Base-by-base conservation (phyloP, 441 rosid genomes). In the Pelargonium citronellum region DNA sequence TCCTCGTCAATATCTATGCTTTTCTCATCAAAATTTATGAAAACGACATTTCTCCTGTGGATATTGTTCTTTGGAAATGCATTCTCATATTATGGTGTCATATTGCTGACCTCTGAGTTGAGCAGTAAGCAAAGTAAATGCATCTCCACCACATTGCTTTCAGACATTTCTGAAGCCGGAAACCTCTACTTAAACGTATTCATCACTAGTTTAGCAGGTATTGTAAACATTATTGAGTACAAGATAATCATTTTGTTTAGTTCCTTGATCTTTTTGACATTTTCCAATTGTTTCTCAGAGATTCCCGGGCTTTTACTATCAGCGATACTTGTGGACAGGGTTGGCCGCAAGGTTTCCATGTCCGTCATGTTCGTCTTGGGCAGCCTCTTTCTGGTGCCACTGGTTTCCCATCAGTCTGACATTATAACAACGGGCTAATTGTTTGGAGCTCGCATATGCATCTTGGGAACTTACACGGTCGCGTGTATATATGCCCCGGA, bases 21-120 rank as follows among this genome's bases (percentile, higher is more conserved):
- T 73, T 86, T 94, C 64, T 91, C 98, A 2, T 89, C 93, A 43
- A 75, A 78, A 65, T 79, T 94, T 75, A 46, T 74, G 13, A 84
- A 79, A 75, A 77, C 96, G 67, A 94, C 96, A 64, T 62, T 83
- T 72, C 96, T 94, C 51, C 77, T 91, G 66, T 94, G 97, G 99
- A 73, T 81, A 7, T 91, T 90, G 1, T 90, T 91, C 78, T 83
- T 91, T 66, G 99, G 99, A 66, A 94, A 87, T 76, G 89, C 93
- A 12, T 91, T 94, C 77, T 82, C 94, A 9, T 94, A 94, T 80
- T 94, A 94, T 46, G 97, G 96, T 47, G 83, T 94, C 22, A 96
- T 90, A 24, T 80, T 91, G 82, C 87, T 94, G 77, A 91, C 99
- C 72, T 91, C 97, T 4, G 94, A 94, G 81, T 87, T 94, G 78